Conservation (phyloP, 768 basidiomycete species). For the Dacryopinax spathularia region DNA sequence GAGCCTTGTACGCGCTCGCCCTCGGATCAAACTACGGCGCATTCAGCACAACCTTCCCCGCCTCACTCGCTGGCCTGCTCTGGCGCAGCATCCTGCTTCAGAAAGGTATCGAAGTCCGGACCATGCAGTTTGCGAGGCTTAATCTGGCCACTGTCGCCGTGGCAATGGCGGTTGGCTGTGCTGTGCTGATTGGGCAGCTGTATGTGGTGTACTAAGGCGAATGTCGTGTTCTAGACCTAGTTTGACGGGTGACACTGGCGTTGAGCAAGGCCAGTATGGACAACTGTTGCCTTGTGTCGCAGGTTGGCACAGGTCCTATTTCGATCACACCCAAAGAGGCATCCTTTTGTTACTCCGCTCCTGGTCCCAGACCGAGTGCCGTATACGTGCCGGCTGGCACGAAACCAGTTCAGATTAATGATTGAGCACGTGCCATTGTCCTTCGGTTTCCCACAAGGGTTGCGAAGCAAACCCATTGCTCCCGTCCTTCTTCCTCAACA, state of each 20-base stretch:
- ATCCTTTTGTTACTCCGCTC: not conserved
- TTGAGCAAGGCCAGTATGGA: not conserved
- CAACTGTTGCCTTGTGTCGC: no score
- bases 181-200: conserved; percentile 9
- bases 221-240: not conserved
- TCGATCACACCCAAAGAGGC: not conserved
- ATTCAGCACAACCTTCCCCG: conserved; percentile 75
- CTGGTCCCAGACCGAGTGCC: not conserved
- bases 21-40: conserved; percentile 84
- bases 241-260: not conserved
- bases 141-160: conserved; percentile 9
- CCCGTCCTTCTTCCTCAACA: not conserved
- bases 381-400: not conserved
- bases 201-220: conserved; percentile 5
- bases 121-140: not conserved
- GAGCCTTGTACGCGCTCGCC: conserved; percentile 49
- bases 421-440: not conserved
- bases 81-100: not conserved
- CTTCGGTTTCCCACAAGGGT: not conserved
- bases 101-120: not conserved
- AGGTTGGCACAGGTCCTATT: no score
- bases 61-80: conserved; percentile 29
- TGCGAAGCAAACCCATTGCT: not conserved
- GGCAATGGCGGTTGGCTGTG: conserved; percentile 11
- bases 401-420: not conserved